phyloP scores from a whole-genome alignment of 352 stramenopile species.

The Phytophthora litchii region DNA sequence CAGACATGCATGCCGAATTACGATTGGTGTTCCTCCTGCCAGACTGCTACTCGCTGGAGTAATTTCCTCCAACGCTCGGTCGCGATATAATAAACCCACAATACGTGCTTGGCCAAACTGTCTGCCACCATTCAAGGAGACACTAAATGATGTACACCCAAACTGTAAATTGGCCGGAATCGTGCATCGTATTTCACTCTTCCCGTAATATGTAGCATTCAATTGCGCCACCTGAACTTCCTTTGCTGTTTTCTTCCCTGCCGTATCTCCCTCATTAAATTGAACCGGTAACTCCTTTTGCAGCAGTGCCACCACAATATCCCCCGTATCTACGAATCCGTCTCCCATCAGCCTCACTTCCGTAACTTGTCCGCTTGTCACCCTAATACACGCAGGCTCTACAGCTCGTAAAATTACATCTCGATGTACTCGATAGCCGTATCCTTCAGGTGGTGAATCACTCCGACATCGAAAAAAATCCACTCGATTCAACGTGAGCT shows the following conservation, averaged over 20 bases:
- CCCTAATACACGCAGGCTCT: conserved; percentile 64
- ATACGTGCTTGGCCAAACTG: conserved; percentile 56
- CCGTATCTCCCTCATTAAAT: background rate
- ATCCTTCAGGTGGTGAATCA: conserved; percentile 39
- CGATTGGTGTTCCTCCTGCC: conserved; percentile 38
- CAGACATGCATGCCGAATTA: conserved; percentile 40
- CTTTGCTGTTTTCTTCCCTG: conserved; percentile 5
- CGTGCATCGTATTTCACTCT: conserved; percentile 59
- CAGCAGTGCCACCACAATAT: conserved; percentile 57
- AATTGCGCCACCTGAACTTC: conserved; percentile 47
- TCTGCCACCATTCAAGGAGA: conserved; percentile 68
- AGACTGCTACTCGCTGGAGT: conserved; percentile 47
- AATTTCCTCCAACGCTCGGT: conserved; percentile 46
- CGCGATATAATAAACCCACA: conserved; percentile 53
- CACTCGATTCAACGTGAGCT: conserved; percentile 57
- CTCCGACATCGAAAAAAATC: conserved; percentile 57
- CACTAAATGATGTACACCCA: conserved; percentile 54
- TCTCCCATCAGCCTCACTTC: conserved; percentile 62
- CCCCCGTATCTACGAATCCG: conserved; percentile 66
- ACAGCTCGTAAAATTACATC: conserved; percentile 49
- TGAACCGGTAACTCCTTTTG: conserved; percentile 42
- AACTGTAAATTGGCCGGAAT: conserved; percentile 73
- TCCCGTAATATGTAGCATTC: conserved; percentile 53
- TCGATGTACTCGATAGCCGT: conserved; percentile 56
- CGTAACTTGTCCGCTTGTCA: conserved; percentile 58